Evolutionary conservation across 768 basidiomycete species (phyloP).

Genomic region (Mycena belliarum): DNA sequence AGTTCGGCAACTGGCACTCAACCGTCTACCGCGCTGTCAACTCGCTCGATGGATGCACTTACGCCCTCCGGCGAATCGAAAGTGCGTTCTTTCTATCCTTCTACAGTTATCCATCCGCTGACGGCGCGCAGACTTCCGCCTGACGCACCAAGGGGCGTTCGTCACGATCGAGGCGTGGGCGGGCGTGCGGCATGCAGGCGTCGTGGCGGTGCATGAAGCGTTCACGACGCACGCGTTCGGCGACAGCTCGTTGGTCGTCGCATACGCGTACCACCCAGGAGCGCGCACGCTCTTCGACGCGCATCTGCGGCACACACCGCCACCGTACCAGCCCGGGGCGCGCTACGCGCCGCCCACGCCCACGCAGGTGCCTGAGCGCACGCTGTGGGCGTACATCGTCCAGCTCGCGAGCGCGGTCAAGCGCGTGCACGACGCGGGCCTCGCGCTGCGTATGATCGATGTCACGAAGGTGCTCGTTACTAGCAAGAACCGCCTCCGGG

Average conservation of each 20-base stretch:
- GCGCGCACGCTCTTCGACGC: slow-evolving; percentile 80
- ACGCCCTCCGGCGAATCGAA: slow-evolving; percentile 83
- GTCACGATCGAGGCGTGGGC: slow-evolving; percentile 84
- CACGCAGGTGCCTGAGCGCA: slow-evolving; percentile 64
- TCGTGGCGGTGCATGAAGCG: slow-evolving; percentile 84
- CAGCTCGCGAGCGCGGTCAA: slow-evolving; percentile 90
- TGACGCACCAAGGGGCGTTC: slow-evolving; percentile 83
- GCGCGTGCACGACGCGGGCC: slow-evolving; percentile 76
- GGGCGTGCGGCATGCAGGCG: slow-evolving; percentile 78
- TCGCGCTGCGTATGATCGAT: slow-evolving; percentile 83
- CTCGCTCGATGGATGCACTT: slow-evolving; percentile 72
- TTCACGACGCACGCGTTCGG: slow-evolving; percentile 93
- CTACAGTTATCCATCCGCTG: not conserved
- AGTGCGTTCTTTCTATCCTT: slow-evolving; percentile 49
- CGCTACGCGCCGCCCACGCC: slow-evolving; percentile 27
- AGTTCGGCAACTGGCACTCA: slow-evolving; percentile 83
- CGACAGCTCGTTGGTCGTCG: slow-evolving; percentile 90
- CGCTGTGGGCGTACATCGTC: slow-evolving; percentile 90
- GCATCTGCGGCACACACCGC: slow-evolving; percentile 64
- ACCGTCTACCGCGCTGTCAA: slow-evolving; percentile 83
- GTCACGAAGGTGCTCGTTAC: slow-evolving; percentile 86
- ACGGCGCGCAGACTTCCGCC: slow-evolving; percentile 68
- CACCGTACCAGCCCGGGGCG: slow-evolving; percentile 27
- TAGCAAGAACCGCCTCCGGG: slow-evolving; percentile 85
- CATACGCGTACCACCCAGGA: slow-evolving; percentile 86